Percentiles rank a stretch among this genome's conserved stretches.
Evolutionary conservation across 2,329 filamentous ascomycete genomes (phyloP).

Genomic region (Xylaria sp.): DNA sequence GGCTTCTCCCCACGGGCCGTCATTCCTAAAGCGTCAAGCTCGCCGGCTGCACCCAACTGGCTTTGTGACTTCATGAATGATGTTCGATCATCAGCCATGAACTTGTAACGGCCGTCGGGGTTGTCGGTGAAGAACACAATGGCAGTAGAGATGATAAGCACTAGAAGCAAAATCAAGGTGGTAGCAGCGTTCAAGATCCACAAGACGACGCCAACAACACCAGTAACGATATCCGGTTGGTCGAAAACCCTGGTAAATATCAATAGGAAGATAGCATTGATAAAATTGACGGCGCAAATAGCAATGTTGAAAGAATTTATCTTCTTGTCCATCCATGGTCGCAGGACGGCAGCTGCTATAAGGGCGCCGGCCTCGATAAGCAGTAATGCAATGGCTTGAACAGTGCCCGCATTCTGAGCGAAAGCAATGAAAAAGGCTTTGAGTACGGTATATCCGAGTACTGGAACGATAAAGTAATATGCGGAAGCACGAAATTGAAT

Average conservation of each 20-base stretch:
- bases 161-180: constrained; percentile 78
- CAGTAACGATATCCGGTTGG: constrained; percentile 80
- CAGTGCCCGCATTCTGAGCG: constrained; percentile 70
- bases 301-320: constrained; percentile 96
- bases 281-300: constrained; percentile 86
- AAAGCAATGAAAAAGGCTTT: constrained; percentile 91
- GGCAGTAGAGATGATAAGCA: constrained; percentile 76
- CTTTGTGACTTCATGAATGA: constrained; percentile 98
- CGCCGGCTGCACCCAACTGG: constrained; percentile 75
- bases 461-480: constrained; percentile 90
- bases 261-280: constrained; percentile 87
- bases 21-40: constrained; percentile 86
- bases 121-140: constrained; percentile 88
- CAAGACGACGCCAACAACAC: constrained; percentile 86
- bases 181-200: constrained; percentile 88
- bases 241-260: constrained; percentile 88
- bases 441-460: constrained; percentile 78
- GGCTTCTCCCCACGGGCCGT: constrained; percentile 84
- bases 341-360: constrained; percentile 77
- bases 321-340: constrained; percentile 99
- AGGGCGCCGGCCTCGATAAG: constrained; percentile 81
- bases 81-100: constrained; percentile 93
- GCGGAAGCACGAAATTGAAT: constrained; percentile 95
- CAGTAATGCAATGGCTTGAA: constrained; percentile 82
- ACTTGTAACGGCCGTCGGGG: constrained; percentile 92